Base-by-base conservation (phyloP, 306 rosid species). In the Myrica gale region DNA sequence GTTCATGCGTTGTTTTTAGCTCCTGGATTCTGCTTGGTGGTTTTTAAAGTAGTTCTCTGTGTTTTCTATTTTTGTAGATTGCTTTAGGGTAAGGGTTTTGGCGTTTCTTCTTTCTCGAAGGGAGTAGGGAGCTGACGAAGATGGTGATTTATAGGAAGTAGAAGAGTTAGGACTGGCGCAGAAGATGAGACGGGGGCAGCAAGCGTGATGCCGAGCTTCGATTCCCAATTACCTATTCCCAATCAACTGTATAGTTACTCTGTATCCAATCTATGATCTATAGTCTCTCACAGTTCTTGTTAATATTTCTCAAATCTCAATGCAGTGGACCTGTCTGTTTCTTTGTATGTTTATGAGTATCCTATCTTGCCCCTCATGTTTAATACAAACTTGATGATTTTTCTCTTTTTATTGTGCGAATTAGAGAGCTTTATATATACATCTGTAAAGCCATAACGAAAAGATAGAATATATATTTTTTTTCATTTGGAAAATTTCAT, bases 121-220 rank as follows among this genome's bases (percentile, higher is more conserved):
- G 63, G 67, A 55, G 68, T 79, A 75, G 68, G 74, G 66, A 54
- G 69, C 12, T 15, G 78, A 12, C 58, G 81, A 54, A 8, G 82
- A 45, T 81, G 76, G 9, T 68, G 78, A 57, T 79, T 81, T 54
- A 78, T 81, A 82, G 74, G 82, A 68, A 78, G 83, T 83, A 67
- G 84, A 76, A 52, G 54, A 41, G 20, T 42, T 20, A 46, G 82
- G 60, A 53, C 61, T 76, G 80, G 83, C 77, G 78, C 55, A 78
- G 85, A 86, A 86, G 84, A 86, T 86, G 90, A 83, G 78, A 81
- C 74, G 58, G 81, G 81, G 74, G 65, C 85, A 11, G 71, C 76
- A 76, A 79, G 81, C 79, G 82, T 78, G 61, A 87, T 87, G 88
- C 88, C 86, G 71, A 81, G 86, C 84, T 84, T 84, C 60, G 76